phyloP scores from a whole-genome alignment of 2,329 filamentous ascomycete species.

The Seiridium unicorne region DNA sequence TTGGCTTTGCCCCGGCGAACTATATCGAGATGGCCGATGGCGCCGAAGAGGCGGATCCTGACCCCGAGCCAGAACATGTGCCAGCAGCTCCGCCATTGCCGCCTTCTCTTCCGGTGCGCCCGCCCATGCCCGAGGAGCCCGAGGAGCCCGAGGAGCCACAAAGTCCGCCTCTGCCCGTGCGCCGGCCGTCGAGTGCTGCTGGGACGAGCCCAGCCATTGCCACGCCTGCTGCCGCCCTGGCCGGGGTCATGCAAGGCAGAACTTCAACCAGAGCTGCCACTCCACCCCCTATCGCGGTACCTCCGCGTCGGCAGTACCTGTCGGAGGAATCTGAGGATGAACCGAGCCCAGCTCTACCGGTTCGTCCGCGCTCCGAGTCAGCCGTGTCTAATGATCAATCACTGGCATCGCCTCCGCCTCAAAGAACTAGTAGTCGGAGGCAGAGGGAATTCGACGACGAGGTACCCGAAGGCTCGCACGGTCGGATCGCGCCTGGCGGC shows the following conservation, averaged over 20 bases:
- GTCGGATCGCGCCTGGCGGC: slow-evolving; percentile 66
- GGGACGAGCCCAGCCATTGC: slow-evolving; percentile 32
- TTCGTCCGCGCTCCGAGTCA: slow-evolving; percentile 24
- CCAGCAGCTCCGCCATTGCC: slow-evolving; percentile 18
- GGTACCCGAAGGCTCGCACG: slow-evolving; percentile 37
- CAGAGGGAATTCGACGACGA: slow-evolving; percentile 25
- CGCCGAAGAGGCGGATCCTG: slow-evolving; percentile 29
- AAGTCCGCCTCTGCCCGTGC: slow-evolving; percentile 38
- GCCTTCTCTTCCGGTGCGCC: slow-evolving; percentile 42
- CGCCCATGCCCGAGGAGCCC: slow-evolving; percentile 31
- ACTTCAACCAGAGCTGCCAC: slow-evolving; percentile 40
- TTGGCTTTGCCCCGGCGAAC: slow-evolving; percentile 92
- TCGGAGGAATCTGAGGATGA: slow-evolving; percentile 69
- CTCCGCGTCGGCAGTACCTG: slow-evolving; percentile 51
- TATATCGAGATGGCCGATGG: slow-evolving; percentile 76
- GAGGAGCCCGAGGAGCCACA: slow-evolving; percentile 26
- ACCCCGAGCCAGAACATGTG: slow-evolving; percentile 38
- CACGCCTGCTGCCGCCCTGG: slow-evolving; percentile 53
- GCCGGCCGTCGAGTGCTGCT: slow-evolving; percentile 21
- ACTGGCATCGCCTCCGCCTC: slow-evolving; percentile 21
- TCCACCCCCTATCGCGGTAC: slow-evolving; percentile 49
- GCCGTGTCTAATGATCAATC: slow-evolving; percentile 20
- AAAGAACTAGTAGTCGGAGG: slow-evolving; percentile 34
- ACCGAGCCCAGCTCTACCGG: slow-evolving; percentile 44
- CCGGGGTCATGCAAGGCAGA: slow-evolving; percentile 52